These are phyloP conservation scores for Alternaria incomplexa DNA, from an alignment of 2,329 filamentous ascomycete genomes.

Conservation along the genomic window DNA sequence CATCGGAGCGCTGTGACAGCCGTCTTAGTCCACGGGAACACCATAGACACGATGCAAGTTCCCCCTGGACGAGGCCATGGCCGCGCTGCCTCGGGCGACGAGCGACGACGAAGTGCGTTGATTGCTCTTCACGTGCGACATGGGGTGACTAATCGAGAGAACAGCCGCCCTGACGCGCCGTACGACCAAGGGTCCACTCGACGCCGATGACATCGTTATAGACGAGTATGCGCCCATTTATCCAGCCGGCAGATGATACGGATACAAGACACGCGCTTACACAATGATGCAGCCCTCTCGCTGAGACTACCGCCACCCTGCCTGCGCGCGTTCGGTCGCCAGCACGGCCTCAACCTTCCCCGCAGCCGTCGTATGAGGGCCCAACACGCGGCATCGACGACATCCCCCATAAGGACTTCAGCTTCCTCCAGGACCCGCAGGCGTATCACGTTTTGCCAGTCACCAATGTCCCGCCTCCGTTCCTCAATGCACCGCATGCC, in stretches of 20 bases:
- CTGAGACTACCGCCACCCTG: slow-evolving; percentile 17
- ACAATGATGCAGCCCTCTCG: slow-evolving; percentile 28
- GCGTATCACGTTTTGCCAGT: slow-evolving; percentile 73
- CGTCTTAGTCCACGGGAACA: neutral
- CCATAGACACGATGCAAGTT: slow-evolving; percentile 15
- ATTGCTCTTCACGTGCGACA: neutral
- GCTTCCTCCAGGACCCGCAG: slow-evolving; percentile 40
- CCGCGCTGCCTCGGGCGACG: slow-evolving; percentile 39
- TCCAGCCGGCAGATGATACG: slow-evolving; percentile 9
- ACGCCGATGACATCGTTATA: slow-evolving; percentile 62
- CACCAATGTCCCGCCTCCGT: slow-evolving; percentile 66
- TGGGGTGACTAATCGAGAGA: slow-evolving; percentile 2
- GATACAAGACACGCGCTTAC: slow-evolving; percentile 13
- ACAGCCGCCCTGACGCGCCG: slow-evolving; percentile 67
- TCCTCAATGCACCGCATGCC: slow-evolving; percentile 71
- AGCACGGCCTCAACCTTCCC: slow-evolving; percentile 21
- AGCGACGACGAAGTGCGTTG: slow-evolving; percentile 36
- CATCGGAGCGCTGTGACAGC: slow-evolving; percentile 15
- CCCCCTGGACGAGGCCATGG: slow-evolving; percentile 30
- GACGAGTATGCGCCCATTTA: slow-evolving; percentile 62
- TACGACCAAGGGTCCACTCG: slow-evolving; percentile 79
- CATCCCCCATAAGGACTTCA: slow-evolving; percentile 71
- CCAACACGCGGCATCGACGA: slow-evolving; percentile 32
- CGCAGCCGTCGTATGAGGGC: slow-evolving; percentile 29
- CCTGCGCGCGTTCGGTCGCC: slow-evolving; percentile 32